Base-by-base conservation (phyloP, 2,329 filamentous ascomycete genomes). In the Fusarium xylarioides region DNA sequence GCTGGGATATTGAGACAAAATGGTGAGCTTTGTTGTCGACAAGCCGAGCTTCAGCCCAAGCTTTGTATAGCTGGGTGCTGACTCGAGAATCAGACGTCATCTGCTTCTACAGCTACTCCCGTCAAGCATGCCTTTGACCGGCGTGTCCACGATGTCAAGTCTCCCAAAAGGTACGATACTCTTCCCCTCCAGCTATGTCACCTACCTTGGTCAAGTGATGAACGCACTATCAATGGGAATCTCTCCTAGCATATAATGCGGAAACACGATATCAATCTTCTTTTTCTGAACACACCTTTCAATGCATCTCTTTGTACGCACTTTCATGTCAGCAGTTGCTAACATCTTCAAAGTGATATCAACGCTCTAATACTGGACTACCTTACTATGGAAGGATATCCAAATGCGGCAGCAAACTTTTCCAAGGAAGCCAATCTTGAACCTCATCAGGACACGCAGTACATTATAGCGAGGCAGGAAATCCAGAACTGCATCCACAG, bases 171-270 rank as follows among this genome's bases (percentile, higher is more conserved):
- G 96, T 97, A 91, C 85, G 92, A 88, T 64, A 23, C 34, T 32
- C 26, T 43, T 28, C 19, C 28, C 18, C 7, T 16, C 40, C 42
- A 43, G 37, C 47, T 26, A 57, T 58, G 56, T 42, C 47, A 52
- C 35, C 52, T 40, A 28, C n/a, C 42, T 32, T 18, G 54, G 73
- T 75, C 74, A 85, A 78, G 86, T 90, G 87, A 97, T 97, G 95
- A 97, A 93, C 86, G 88, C 85, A 85, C 88, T 91, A 91, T 93
- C 92, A 97, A 97, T 99, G 96, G 96, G 96, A 99, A 99, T 99
- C 96, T 99, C 97, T 99, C 96, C 93, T 94, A 98, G 93, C 89
- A 90, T 86, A 85, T 82, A 84, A 89, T 99, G 96, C 93, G 92
- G 96, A 99, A 94, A 91, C 83, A 87, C 85, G 87, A 91, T 93